These are phyloP conservation scores for Limonium bicolor DNA, from an alignment of 148 eudicot genomes.

Conservation along the genomic window DNA sequence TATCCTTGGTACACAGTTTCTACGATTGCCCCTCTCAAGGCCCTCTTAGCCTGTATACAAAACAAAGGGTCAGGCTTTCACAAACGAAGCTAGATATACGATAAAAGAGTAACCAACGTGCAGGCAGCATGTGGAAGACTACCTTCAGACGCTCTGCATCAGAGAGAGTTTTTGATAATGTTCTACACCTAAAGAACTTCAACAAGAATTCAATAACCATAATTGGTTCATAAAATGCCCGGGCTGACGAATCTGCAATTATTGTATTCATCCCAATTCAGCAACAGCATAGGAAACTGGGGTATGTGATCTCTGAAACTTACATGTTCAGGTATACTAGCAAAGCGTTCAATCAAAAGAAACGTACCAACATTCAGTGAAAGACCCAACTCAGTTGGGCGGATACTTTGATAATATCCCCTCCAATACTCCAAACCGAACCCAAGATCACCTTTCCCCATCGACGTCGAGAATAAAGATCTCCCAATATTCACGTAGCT, in stretches of 20 bases:
- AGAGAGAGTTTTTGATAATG: slow-evolving; percentile 14
- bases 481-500: slow-evolving; percentile 27
- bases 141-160: slow-evolving; percentile 37
- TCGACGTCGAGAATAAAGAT: slow-evolving; percentile 27
- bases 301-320: too few relatives aligned
- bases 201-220: slow-evolving; percentile 20
- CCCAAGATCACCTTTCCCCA: slow-evolving; percentile 25
- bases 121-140: too few relatives aligned
- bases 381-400: slow-evolving; percentile 51
- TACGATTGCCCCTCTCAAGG: slow-evolving; percentile 18
- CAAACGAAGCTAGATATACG: not conserved
- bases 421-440: slow-evolving; percentile 36
- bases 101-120: not conserved
- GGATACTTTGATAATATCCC: slow-evolving; percentile 48
- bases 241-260: slow-evolving; percentile 15
- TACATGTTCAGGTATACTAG: too few relatives aligned
- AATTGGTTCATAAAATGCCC: slow-evolving; percentile 30
- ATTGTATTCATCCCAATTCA: not conserved
- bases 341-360: not conserved
- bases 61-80: not conserved
- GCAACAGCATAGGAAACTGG: slow-evolving; percentile 6
- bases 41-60: slow-evolving; percentile 19
- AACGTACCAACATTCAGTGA: slow-evolving; percentile 36
- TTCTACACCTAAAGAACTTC: slow-evolving; percentile 14
- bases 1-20: slow-evolving; percentile 22